phyloP scores from a whole-genome alignment of 768 basidiomycete species.

The Trametes meyenii region DNA sequence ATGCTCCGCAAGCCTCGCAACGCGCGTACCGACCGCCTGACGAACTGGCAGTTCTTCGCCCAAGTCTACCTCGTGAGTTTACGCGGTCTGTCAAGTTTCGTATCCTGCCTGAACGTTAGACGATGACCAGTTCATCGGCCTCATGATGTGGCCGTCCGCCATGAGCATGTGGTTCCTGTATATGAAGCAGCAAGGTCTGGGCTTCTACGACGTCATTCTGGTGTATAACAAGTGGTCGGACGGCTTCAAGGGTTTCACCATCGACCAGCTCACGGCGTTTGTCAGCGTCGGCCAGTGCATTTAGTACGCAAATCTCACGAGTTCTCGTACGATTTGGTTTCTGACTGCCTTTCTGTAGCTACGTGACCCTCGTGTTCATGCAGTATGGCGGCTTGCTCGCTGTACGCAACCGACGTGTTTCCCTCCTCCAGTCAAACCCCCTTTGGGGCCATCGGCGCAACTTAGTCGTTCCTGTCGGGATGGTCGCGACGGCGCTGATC shows the following conservation, averaged over 20 bases:
- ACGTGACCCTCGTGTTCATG: conserved; percentile 57
- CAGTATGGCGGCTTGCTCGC: conserved; percentile 64
- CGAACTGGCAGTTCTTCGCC: conserved; percentile 52
- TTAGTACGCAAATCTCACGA: conserved; percentile 38
- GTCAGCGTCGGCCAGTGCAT: conserved; percentile 57
- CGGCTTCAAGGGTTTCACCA: conserved; percentile 42
- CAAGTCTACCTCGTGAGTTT: conserved; percentile 61
- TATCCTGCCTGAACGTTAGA: conserved; percentile 47
- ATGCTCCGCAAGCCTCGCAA: conserved; percentile 58
- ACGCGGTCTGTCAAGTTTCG: conserved; percentile 39
- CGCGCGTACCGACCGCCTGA: conserved; percentile 56
- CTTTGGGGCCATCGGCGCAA: conserved; percentile 51
- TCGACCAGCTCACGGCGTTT: conserved; percentile 46
- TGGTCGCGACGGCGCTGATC: conserved; percentile 45
- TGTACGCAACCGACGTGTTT: conserved; percentile 55
- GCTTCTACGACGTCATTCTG: conserved; percentile 50
- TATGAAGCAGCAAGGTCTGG: conserved; percentile 46
- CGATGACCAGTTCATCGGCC: conserved; percentile 45
- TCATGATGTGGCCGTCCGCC: conserved; percentile 52
- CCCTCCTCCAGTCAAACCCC: conserved; percentile 59
- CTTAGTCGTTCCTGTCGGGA: conserved; percentile 39
- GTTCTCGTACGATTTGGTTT: conserved; percentile 20
- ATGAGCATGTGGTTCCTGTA: conserved; percentile 41
- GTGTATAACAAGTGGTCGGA: conserved; percentile 48
- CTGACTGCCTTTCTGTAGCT: conserved; percentile 50